Conservation (phyloP, 768 basidiomycete genomes). For the Podaxis sp. region DNA sequence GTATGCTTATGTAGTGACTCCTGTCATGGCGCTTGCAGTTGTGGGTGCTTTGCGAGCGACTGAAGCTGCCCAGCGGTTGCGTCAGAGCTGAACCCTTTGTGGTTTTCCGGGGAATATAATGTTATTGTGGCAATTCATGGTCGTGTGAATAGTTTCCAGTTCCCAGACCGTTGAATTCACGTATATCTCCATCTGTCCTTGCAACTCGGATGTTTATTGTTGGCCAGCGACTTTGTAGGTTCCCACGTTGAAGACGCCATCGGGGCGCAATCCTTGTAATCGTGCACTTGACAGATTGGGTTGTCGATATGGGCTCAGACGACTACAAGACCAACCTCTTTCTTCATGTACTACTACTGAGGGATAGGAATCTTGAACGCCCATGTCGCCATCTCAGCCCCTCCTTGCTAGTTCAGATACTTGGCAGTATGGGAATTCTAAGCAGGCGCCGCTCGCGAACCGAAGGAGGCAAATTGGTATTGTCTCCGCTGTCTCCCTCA, state of each 20-base stretch:
- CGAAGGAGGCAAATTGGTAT: conserved; percentile 19
- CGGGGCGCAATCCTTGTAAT: neutral
- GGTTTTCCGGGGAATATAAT: neutral
- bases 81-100: neutral
- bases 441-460: neutral
- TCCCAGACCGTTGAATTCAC: neutral
- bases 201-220: too few relatives aligned
- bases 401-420: neutral
- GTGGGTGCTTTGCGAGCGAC: conserved; percentile 7
- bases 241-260: neutral
- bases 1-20: conserved; percentile 8
- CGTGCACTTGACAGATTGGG: neutral
- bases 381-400: neutral
- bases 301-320: neutral
- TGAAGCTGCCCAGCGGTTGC: neutral
- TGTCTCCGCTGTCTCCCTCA: conserved; percentile 30
- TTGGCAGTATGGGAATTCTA: neutral
- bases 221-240: neutral
- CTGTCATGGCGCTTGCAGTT: conserved; percentile 5
- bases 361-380: neutral
- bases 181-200: too few relatives aligned
- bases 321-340: neutral
- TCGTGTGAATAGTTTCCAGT: neutral
- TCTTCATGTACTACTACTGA: neutral
- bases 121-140: neutral